phyloP scores from a whole-genome alignment of 2,329 filamentous ascomycete genomes.

The Trichoderma aggressivum region DNA sequence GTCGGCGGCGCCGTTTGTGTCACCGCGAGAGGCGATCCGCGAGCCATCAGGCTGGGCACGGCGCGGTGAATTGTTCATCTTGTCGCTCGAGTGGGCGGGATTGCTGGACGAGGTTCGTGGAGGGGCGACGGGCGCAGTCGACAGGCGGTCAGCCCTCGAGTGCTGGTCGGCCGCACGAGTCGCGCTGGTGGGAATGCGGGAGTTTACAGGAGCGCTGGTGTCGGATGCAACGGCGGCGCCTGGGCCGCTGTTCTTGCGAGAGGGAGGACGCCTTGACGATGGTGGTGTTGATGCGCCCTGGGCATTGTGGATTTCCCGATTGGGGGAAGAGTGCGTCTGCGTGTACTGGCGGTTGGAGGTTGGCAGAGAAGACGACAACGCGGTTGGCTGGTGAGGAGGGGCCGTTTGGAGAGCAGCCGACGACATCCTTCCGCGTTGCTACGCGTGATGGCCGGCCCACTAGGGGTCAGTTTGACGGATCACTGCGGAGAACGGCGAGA shows the following conservation, averaged over 20 bases:
- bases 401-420: conserved; percentile 61
- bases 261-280: conserved; percentile 51
- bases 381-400: conserved; percentile 53
- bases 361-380: conserved; percentile 47
- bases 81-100: conserved; percentile 45
- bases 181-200: conserved; percentile 44
- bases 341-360: conserved; percentile 51
- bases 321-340: conserved; percentile 49
- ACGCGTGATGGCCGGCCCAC: conserved; percentile 17
- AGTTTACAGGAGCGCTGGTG: conserved; percentile 44
- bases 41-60: conserved; percentile 37
- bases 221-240: conserved; percentile 37
- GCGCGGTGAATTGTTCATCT: conserved; percentile 41
- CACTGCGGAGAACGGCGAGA: background rate
- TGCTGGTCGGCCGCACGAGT: conserved; percentile 42
- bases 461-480: background rate
- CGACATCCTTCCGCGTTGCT: conserved; percentile 35
- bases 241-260: conserved; percentile 52
- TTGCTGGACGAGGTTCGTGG: conserved; percentile 76
- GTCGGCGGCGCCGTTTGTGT: conserved; percentile 29
- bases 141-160: conserved; percentile 49
- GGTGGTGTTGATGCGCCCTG: conserved; percentile 48
- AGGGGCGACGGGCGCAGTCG: conserved; percentile 68
- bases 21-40: conserved; percentile 35
- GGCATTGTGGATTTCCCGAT: conserved; percentile 56